Base-by-base conservation (phyloP, 345 rosid species). In the Syzygium jambos region DNA sequence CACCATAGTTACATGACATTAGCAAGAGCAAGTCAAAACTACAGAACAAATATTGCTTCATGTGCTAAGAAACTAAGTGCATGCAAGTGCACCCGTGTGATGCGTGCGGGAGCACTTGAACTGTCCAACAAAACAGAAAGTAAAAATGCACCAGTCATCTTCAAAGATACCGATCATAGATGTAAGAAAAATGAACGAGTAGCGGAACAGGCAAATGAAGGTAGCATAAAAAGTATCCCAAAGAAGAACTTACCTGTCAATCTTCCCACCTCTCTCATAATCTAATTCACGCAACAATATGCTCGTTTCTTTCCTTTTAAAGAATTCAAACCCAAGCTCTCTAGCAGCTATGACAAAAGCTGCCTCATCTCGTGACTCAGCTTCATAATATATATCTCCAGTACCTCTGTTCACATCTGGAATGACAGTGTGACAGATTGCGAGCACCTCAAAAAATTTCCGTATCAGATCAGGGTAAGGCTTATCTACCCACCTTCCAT, bases 321-420 rank as follows among this genome's bases (percentile, higher is more conserved):
- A 93, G 88, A 97, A 93, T 86, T 94, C 92, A 89, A 97, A 97
- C 52, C 98, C 99, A 87, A 96, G 29, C 92, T 95, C 98, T 89
- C 95, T 89, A 19, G 99, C 94, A 89, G 99, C 96, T 73, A 92
- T 88, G 51, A 96, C 98, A 93, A 97, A 96, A 85, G 99, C 97
- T 11, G 94, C 95, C 89, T 97, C 99, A 86, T 97, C 99, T 0
- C 93, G 94, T 59, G 98, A 97, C 91, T 97, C 99, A 12, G 98
- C 98, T 92, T 96, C 98, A 85, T 95, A 97, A 49, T 89, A 89
- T 65, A 93, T 91, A 55, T 93, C 94, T 85, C 91, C 93, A 5
- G 93, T 86, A 38, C 88, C 90, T 57, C 49, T 30, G 29, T 91
- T 52, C 14, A 78, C 89, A 27, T 90, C 96, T 4, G 98, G 98